Percentiles rank a stretch among this genome's conserved stretches.
These are phyloP conservation scores for Termitomyces sp. DNA, from an alignment of 768 basidiomycete species.

Conservation along the genomic window DNA sequence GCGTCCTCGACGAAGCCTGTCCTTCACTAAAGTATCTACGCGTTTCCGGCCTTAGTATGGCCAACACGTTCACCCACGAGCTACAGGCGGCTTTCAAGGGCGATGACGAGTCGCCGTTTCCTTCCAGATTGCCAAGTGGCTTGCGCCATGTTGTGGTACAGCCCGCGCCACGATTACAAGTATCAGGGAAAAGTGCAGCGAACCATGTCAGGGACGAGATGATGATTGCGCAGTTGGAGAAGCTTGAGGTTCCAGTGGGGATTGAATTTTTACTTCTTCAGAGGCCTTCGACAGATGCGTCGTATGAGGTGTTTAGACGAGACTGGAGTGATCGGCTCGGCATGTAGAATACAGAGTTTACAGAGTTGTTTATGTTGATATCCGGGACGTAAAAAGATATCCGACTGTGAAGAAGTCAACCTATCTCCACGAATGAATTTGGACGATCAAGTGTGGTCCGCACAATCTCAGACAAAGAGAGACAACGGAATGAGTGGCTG, in stretches of 20 bases:
- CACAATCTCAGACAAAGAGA: too few relatives aligned
- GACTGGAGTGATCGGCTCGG: slow-evolving; percentile 18
- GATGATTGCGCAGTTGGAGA: slow-evolving; percentile 24
- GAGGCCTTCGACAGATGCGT: neutral
- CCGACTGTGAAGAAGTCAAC: neutral
- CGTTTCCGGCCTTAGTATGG: slow-evolving; percentile 38
- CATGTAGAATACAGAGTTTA: slow-evolving; percentile 5
- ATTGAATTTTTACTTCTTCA: slow-evolving; percentile 7
- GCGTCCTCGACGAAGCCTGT: slow-evolving; percentile 31
- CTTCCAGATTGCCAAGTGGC: slow-evolving; percentile 21
- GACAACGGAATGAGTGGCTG: too few relatives aligned
- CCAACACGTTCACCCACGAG: slow-evolving; percentile 37
- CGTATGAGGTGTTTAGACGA: slow-evolving; percentile 10
- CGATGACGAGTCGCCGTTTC: slow-evolving; percentile 12
- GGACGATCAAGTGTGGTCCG: too few relatives aligned
- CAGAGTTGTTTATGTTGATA: neutral
- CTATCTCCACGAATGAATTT: too few relatives aligned
- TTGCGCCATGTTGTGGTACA: slow-evolving; percentile 22
- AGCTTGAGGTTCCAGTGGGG: slow-evolving; percentile 7
- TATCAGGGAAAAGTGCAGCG: slow-evolving; percentile 8
- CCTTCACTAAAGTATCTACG: slow-evolving; percentile 33
- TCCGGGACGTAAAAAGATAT: neutral
- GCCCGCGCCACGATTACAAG: slow-evolving; percentile 19
- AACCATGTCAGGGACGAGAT: slow-evolving; percentile 20
- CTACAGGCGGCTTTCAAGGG: slow-evolving; percentile 26